Conservation (phyloP, 805 yeast genomes). For the Pichia insulana region DNA sequence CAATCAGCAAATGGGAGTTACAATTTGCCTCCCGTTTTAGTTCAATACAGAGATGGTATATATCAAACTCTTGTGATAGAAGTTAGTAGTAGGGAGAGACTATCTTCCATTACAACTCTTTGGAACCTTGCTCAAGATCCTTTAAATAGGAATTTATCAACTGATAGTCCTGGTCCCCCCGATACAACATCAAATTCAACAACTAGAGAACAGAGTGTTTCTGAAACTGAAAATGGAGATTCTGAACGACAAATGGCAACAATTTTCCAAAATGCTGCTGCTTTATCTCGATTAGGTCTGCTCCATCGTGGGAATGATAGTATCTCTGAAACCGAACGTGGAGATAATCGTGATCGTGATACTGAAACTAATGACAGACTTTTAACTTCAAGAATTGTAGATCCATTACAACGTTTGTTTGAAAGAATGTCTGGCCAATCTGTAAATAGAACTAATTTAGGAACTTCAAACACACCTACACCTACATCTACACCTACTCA, state of each 20-base stretch:
- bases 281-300: no score
- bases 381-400: background rate
- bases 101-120: background rate
- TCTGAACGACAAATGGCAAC: conserved; percentile 3
- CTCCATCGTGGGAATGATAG: no score
- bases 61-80: conserved; percentile 24
- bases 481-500: no score
- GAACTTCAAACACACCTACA: no score
- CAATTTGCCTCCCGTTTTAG: conserved; percentile 24
- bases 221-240: background rate
- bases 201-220: no score
- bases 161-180: no score
- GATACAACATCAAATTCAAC: no score
- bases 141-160: no score
- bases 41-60: conserved; percentile 25
- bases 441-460: background rate
- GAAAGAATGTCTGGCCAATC: background rate
- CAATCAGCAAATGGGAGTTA: conserved; percentile 16
- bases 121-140: background rate
- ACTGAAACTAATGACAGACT: background rate
- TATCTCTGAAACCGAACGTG: no score
- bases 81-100: conserved; percentile 19
- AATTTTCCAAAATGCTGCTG: background rate
- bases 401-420: background rate
- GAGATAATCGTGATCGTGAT: background rate